These are phyloP conservation scores for Globisporangium orthogonon DNA, from an alignment of 352 stramenopile species.

Conservation along the genomic window DNA sequence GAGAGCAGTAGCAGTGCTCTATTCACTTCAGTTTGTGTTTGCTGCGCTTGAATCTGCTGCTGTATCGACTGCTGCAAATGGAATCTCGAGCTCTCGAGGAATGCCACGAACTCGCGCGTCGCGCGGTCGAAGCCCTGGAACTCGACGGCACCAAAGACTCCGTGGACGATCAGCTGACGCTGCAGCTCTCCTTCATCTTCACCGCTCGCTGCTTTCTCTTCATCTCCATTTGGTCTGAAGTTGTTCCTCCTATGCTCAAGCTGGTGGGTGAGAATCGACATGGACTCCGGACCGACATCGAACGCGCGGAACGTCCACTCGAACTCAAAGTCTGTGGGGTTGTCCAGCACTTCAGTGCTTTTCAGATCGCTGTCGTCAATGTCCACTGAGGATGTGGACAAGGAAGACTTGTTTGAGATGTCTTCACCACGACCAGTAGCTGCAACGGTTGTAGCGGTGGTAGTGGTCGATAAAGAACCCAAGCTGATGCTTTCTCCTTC, in stretches of 20 bases:
- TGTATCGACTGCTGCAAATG: slow-evolving; percentile 1
- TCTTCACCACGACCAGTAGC: no score
- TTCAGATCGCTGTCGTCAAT: neutral
- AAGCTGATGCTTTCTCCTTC: no score
- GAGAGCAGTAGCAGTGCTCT: slow-evolving; percentile 9
- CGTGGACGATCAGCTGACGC: slow-evolving; percentile 34
- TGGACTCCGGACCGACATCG: slow-evolving; percentile 52
- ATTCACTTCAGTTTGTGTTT: neutral
- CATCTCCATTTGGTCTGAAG: no score
- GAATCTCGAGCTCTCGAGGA: slow-evolving; percentile 18
- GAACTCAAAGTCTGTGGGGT: slow-evolving; percentile 22
- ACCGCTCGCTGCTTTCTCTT: neutral
- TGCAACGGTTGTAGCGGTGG: no score
- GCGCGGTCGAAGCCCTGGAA: slow-evolving; percentile 39
- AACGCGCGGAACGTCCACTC: slow-evolving; percentile 63
- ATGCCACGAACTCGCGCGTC: slow-evolving; percentile 24
- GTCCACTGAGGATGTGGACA: no score
- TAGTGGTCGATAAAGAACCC: no score
- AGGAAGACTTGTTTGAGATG: no score
- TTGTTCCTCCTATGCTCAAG: neutral
- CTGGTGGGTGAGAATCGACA: slow-evolving; percentile 20
- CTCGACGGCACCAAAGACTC: slow-evolving; percentile 46
- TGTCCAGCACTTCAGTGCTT: slow-evolving; percentile 4
- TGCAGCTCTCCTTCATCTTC: neutral
- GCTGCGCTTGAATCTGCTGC: slow-evolving; percentile 6